Evolutionary conservation across 2,329 filamentous ascomycete species (phyloP), one percentile per base, ranked within the genome.

Genomic region (Rosellinia necatrix): DNA sequence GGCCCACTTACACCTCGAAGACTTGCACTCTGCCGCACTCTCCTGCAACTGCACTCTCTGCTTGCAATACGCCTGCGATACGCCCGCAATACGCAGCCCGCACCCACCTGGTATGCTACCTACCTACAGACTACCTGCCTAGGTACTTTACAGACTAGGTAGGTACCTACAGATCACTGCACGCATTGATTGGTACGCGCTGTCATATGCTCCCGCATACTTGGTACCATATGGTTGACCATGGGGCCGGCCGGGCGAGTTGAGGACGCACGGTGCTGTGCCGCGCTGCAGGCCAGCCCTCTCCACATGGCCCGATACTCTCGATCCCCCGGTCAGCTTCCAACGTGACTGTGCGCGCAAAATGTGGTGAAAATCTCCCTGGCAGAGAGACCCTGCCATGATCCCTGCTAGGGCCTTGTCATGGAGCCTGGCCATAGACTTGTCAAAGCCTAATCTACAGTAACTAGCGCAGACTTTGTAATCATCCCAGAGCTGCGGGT

Each of bases 401-500:
- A n/a, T 9, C 8, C 41, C 42, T 44, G 40, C 29, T 8, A 3
- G 38, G 42, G 48, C 54, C 58, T 58, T 54, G 50, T 35, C 50
- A 4, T n/a, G 10, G 19, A 40, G 22, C 22, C 24, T 42, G n/a
- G 22, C 19, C 22, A n/a, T n/a, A n/a, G n/a, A n/a, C n/a, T n/a
- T n/a, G n/a, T n/a, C n/a, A n/a, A n/a, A n/a, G n/a, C n/a, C 49
- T 24, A 34, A 7, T 5, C 32, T 35, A 35, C n/a, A 15, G 32
- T 47, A 34, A 8, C 3, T 32, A 40, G 32, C 34, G 27, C 50
- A 32, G 49, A 35, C 30, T 49, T 38, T 54, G 25, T 32, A 35
- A 37, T 41, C 19, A 52, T 54, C 46, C 51, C 47, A 55, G 51
- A 27, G 44, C 41, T 47, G 41, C 41, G 57, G 57, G 35, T 42